These are phyloP conservation scores for Monilinia fructicola DNA, from an alignment of 2,329 filamentous ascomycete species.

Conservation along the genomic window DNA sequence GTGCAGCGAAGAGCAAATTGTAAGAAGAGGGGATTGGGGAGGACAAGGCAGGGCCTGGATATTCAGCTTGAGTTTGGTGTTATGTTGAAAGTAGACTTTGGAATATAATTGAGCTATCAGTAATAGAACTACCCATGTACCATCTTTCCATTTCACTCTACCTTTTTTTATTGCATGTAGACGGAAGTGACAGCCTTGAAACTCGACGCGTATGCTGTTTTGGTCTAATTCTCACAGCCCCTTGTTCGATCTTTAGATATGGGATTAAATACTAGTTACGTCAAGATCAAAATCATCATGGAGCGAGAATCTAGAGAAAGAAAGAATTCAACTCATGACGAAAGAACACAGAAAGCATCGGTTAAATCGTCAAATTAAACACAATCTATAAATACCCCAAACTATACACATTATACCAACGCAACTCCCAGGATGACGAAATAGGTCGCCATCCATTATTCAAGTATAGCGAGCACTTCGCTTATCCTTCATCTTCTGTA, in stretches of 20 bases:
- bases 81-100: too few relatives aligned
- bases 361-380: not conserved
- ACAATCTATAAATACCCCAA: not conserved
- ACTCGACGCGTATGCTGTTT: too few relatives aligned
- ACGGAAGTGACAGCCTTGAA: too few relatives aligned
- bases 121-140: too few relatives aligned
- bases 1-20: constrained; percentile 4
- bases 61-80: too few relatives aligned
- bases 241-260: not conserved
- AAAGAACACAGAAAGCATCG: not conserved
- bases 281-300: not conserved
- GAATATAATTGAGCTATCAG: too few relatives aligned
- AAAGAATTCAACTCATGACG: not conserved
- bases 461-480: constrained; percentile 40
- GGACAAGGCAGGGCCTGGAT: too few relatives aligned
- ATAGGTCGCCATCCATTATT: not conserved
- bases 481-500: constrained; percentile 27
- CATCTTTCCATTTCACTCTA: too few relatives aligned
- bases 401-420: not conserved
- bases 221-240: not conserved
- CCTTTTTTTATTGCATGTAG: too few relatives aligned
- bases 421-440: not conserved
- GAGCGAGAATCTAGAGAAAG: not conserved
- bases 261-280: too few relatives aligned
- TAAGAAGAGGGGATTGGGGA: not conserved